Evolutionary conservation across 139 green algal genomes (phyloP).

Genomic region (Tetratostichococcus sp.): DNA sequence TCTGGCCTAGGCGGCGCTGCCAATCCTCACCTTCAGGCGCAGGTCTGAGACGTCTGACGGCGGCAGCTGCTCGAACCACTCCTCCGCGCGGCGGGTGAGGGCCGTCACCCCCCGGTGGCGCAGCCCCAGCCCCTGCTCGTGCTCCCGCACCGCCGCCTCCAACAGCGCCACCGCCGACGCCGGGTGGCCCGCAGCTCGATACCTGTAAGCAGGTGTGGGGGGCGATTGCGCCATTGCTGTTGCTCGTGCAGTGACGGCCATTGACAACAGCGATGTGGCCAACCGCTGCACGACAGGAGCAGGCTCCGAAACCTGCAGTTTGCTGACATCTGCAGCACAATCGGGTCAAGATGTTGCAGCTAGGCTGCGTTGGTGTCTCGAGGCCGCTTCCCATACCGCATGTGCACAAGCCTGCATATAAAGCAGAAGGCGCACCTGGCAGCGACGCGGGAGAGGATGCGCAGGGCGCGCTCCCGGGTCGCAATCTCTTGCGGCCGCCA

Average conservation of each 20-base stretch:
- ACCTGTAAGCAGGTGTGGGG: background rate
- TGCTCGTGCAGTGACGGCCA: too few relatives aligned
- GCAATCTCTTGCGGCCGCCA: slow-evolving; percentile 32
- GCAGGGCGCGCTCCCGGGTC: slow-evolving; percentile 23
- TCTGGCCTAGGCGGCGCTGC: too few relatives aligned
- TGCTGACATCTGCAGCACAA: too few relatives aligned
- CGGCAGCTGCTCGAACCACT: slow-evolving; percentile 6
- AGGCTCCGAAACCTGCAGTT: too few relatives aligned
- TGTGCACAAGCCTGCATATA: too few relatives aligned
- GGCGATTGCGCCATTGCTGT: too few relatives aligned
- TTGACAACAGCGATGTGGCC: too few relatives aligned
- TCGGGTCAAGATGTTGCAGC: too few relatives aligned
- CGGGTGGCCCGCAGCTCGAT: slow-evolving; percentile 10
- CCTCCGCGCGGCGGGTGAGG: slow-evolving; percentile 10
- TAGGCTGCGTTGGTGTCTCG: too few relatives aligned
- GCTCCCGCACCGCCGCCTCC: slow-evolving; percentile 32
- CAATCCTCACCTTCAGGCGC: slow-evolving; percentile 6
- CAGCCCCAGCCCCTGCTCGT: slow-evolving; percentile 20
- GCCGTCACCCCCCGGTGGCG: slow-evolving; percentile 11
- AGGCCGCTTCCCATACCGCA: too few relatives aligned
- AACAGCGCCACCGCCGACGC: slow-evolving; percentile 29
- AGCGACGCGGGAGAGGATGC: slow-evolving; percentile 7
- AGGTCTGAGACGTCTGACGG: background rate
- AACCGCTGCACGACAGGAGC: too few relatives aligned
- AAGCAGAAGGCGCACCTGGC: background rate